These are phyloP conservation scores for Suhomyces yuchorum DNA, from an alignment of 1,139 yeast genomes.

Conservation along the genomic window DNA sequence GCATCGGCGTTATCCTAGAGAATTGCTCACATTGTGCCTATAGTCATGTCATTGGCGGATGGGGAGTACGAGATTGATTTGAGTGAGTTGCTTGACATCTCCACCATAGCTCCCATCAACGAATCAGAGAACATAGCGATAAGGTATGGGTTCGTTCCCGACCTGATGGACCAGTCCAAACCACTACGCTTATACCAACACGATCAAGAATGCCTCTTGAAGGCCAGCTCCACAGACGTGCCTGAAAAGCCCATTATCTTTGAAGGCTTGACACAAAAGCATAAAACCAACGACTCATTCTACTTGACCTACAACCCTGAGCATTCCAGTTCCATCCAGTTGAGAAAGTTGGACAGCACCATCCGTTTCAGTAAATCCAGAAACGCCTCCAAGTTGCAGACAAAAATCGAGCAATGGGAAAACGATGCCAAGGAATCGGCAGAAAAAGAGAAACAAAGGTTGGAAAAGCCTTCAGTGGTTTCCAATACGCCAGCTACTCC, in stretches of 20 bases:
- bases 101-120: slow-evolving; percentile 16
- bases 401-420: slow-evolving; percentile 18
- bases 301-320: slow-evolving; percentile 30
- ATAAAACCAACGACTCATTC: slow-evolving; percentile 32
- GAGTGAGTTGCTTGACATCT: slow-evolving; percentile 25
- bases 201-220: slow-evolving; percentile 36
- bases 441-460: not conserved
- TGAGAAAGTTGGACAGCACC: slow-evolving; percentile 34
- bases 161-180: slow-evolving; percentile 41
- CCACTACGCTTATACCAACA: slow-evolving; percentile 41
- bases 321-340: slow-evolving; percentile 21
- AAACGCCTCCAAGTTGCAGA: slow-evolving; percentile 27
- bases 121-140: slow-evolving; percentile 35
- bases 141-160: slow-evolving; percentile 48
- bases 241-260: slow-evolving; percentile 34
- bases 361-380: slow-evolving; percentile 42
- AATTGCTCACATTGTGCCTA: not conserved
- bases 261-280: slow-evolving; percentile 43
- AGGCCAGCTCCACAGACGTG: slow-evolving; percentile 29
- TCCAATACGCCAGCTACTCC: slow-evolving; percentile 5
- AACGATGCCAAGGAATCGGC: slow-evolving; percentile 11
- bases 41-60: slow-evolving; percentile 36
- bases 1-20: not conserved
- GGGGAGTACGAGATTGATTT: slow-evolving; percentile 51
- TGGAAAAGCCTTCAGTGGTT: not conserved